Conservation (phyloP, 1,284 basidiomycete species). For the Cryptococcus amylolentus region DNA sequence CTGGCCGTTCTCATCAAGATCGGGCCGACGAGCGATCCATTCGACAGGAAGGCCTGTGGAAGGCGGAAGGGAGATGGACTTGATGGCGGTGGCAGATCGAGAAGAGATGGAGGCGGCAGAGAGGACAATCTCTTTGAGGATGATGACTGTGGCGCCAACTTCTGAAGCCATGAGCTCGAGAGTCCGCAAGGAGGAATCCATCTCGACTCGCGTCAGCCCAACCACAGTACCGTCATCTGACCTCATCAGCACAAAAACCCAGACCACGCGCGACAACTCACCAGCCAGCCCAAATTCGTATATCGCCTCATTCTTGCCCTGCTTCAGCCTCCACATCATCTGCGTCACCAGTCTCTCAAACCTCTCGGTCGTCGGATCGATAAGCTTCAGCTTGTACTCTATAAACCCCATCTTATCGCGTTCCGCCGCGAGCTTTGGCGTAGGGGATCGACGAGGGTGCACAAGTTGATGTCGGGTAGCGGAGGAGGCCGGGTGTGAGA, state of each 20-base stretch:
- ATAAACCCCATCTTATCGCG: slow-evolving; percentile 49
- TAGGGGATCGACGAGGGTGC: slow-evolving; percentile 9
- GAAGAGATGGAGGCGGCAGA: not conserved
- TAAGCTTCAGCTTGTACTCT: slow-evolving; percentile 51
- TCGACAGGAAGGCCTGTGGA: not conserved
- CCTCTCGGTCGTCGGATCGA: slow-evolving; percentile 47
- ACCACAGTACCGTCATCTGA: slow-evolving; percentile 78
- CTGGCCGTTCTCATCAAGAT: slow-evolving; percentile 28
- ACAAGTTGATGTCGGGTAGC: slow-evolving; percentile 35
- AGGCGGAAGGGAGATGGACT: not conserved
- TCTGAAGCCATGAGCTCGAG: slow-evolving; percentile 88
- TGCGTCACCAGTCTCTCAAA: slow-evolving; percentile 72
- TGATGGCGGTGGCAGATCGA: not conserved
- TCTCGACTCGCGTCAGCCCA: slow-evolving; percentile 68
- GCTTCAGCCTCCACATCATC: slow-evolving; percentile 88
- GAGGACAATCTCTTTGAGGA: slow-evolving; percentile 72
- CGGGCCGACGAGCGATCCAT: slow-evolving; percentile 24
- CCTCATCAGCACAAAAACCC: slow-evolving; percentile 16
- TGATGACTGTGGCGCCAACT: slow-evolving; percentile 80
- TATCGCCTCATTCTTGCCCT: slow-evolving; percentile 85
- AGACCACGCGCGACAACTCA: slow-evolving; percentile 19
- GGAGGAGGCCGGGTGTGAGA: slow-evolving; percentile 27
- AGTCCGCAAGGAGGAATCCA: slow-evolving; percentile 74
- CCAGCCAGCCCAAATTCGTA: slow-evolving; percentile 79
- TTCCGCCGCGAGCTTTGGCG: slow-evolving; percentile 43